Evolutionary conservation across 1,139 yeast genomes (phyloP).

Genomic region (Geotrichum candidum): DNA sequence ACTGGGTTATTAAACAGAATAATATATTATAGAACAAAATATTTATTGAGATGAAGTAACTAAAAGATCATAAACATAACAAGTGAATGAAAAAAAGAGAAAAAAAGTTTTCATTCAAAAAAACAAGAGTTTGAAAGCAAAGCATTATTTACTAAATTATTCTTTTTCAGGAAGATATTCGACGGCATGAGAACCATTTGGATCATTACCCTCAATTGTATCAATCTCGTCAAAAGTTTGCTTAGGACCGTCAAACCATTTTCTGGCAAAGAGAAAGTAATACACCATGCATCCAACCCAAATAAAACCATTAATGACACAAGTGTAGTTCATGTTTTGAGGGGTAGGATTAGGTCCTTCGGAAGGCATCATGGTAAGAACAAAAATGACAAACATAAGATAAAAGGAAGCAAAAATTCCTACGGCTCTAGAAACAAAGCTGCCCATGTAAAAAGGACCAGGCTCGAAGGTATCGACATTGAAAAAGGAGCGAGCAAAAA

Average conservation of each 20-base stretch:
- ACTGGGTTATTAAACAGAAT: too few relatives aligned
- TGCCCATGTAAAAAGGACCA: constrained; percentile 60
- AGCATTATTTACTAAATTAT: not conserved
- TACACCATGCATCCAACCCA: constrained; percentile 47
- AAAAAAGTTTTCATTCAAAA: too few relatives aligned
- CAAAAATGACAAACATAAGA: constrained; percentile 53
- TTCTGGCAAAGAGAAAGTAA: constrained; percentile 50
- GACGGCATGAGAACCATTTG: not conserved
- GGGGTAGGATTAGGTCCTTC: constrained; percentile 46
- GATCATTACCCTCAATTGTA: not conserved
- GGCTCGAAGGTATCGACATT: constrained; percentile 51
- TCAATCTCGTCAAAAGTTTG: constrained; percentile 42
- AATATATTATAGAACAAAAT: too few relatives aligned
- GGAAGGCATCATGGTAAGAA: constrained; percentile 55
- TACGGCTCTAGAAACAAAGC: constrained; percentile 37
- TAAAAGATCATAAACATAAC: too few relatives aligned
- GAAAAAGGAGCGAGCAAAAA: constrained; percentile 39
- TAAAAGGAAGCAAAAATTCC: constrained; percentile 28
- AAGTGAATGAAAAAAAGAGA: too few relatives aligned
- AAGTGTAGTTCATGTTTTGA: constrained; percentile 58
- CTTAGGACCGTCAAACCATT: constrained; percentile 60
- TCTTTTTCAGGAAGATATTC: not conserved
- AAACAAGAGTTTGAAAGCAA: too few relatives aligned
- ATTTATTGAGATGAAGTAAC: too few relatives aligned
- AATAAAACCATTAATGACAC: constrained; percentile 55